Evolutionary conservation across 192 early-diverging fungal species (phyloP).

Genomic region (Mortierella alpina): DNA sequence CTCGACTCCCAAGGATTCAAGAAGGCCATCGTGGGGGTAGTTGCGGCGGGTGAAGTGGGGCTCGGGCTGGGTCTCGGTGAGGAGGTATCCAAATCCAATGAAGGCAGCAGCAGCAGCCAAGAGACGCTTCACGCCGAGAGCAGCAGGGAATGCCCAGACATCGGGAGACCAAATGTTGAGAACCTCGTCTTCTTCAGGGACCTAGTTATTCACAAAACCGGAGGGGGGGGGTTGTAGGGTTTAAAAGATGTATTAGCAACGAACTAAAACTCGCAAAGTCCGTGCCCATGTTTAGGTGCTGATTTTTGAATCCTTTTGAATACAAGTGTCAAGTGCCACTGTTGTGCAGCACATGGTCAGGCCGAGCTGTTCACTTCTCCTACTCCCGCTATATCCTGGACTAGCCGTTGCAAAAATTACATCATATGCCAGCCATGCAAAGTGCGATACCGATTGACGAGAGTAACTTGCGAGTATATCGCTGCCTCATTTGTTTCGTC

Average conservation of each 20-base stretch:
- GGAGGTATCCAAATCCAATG: constrained; percentile 64
- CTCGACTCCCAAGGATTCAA: constrained; percentile 69
- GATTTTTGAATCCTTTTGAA: too few species aligned
- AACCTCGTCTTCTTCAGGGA: constrained; percentile 78
- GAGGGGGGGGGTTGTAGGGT: not conserved
- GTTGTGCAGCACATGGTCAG: too few species aligned
- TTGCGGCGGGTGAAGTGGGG: constrained; percentile 70
- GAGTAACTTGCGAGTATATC: too few species aligned
- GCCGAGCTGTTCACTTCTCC: too few species aligned
- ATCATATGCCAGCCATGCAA: too few species aligned
- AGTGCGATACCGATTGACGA: too few species aligned
- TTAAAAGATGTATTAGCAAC: not conserved
- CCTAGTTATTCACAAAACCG: constrained; percentile 23
- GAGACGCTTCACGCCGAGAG: constrained; percentile 64
- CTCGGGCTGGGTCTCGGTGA: constrained; percentile 64
- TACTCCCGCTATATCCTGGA: too few species aligned
- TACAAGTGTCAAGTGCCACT: too few species aligned
- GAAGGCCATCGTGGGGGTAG: constrained; percentile 76
- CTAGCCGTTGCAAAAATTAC: too few species aligned
- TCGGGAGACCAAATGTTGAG: constrained; percentile 78
- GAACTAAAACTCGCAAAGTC: not conserved
- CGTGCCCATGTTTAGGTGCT: not conserved
- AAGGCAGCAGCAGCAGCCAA: constrained; percentile 62
- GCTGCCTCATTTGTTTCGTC: too few species aligned
- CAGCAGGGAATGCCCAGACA: constrained; percentile 69